Conservation (phyloP, 164 flowering plant species). For the Vitis amurensis region DNA sequence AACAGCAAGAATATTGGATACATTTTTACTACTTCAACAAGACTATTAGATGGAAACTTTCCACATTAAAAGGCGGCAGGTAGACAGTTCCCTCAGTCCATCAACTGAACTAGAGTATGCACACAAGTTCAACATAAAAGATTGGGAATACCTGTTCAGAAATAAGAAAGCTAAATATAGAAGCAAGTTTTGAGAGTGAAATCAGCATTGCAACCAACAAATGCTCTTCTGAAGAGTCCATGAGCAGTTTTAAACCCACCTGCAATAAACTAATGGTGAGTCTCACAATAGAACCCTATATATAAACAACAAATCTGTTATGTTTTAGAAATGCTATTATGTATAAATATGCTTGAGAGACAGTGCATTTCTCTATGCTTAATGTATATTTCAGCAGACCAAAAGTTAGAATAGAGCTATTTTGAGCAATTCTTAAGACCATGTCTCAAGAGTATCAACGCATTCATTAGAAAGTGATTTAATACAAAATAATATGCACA, state of each 20-base stretch:
- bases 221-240: conserved; percentile 48
- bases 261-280: conserved; percentile 27
- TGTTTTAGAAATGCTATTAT: too few relatives aligned
- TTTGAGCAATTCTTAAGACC: too few relatives aligned
- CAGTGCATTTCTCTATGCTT: too few relatives aligned
- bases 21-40: not conserved
- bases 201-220: conserved; percentile 47
- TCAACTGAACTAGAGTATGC: not conserved
- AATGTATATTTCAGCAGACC: not conserved
- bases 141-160: conserved; percentile 41
- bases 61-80: not conserved
- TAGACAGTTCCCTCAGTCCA: not conserved
- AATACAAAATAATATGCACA: too few relatives aligned
- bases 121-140: not conserved
- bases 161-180: conserved; percentile 42
- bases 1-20: not conserved
- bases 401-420: not conserved
- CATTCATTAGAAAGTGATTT: too few relatives aligned
- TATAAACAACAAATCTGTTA: not conserved
- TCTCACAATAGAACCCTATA: not conserved
- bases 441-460: too few relatives aligned
- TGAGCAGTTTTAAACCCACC: conserved; percentile 55
- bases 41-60: not conserved
- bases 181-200: conserved; percentile 77
- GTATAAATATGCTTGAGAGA: too few relatives aligned